These are phyloP conservation scores for Stylosanthes scabra DNA, from an alignment of 331 rosid species.

Conservation along the genomic window DNA sequence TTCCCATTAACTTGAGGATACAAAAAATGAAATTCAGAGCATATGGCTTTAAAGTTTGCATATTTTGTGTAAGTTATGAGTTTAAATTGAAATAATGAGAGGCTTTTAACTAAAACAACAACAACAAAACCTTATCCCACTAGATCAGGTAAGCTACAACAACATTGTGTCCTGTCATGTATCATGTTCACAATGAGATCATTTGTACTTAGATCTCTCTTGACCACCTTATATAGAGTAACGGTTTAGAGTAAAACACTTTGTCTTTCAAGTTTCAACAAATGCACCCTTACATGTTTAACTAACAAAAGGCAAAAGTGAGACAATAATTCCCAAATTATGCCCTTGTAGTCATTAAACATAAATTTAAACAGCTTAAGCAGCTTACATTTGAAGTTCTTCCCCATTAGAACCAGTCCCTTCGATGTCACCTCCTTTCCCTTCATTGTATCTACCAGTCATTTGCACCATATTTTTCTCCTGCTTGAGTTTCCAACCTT, in stretches of 20 bases:
- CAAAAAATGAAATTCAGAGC: constrained; percentile 22
- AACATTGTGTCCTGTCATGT: no score
- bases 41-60: constrained; percentile 26
- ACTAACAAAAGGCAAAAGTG: constrained; percentile 6
- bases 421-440: constrained; percentile 96
- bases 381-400: constrained; percentile 88
- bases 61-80: constrained; percentile 3
- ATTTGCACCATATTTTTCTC: constrained; percentile 82
- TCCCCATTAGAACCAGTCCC: constrained; percentile 99
- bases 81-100: background rate
- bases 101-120: background rate
- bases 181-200: no score
- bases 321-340: constrained; percentile 1
- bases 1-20: constrained; percentile 11
- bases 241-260: background rate
- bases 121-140: background rate
- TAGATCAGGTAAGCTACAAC: no score
- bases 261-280: background rate
- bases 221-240: background rate
- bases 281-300: background rate
- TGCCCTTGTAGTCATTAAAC: constrained; percentile 23
- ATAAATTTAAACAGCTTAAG: constrained; percentile 2
- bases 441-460: constrained; percentile 79
- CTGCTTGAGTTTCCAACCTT: constrained; percentile 97
- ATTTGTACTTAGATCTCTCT: no score